Evolutionary conservation across 345 rosid species (phyloP).

Genomic region (Iberis pinnata): DNA sequence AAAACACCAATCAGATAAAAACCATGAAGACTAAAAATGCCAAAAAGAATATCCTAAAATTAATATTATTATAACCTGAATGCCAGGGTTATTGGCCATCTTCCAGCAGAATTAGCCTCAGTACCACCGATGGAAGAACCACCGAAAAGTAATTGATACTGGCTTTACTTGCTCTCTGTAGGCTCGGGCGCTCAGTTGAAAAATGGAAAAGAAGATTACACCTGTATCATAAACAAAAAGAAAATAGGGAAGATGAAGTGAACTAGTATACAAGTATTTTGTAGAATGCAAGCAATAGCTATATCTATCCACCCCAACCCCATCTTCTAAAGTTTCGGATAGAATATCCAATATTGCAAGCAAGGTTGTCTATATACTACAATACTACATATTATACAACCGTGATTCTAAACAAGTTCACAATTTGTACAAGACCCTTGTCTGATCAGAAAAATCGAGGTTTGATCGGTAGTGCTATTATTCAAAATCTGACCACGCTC

Average conservation of each 20-base stretch:
- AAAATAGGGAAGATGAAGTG: neutral
- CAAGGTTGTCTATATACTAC: neutral
- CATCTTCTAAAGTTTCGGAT: no score
- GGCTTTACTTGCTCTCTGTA: conserved; percentile 4
- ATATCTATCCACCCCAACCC: no score
- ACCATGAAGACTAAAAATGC: conserved; percentile 2
- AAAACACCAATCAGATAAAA: neutral
- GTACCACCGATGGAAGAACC: conserved; percentile 25
- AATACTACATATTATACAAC: neutral
- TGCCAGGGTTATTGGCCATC: conserved; percentile 74
- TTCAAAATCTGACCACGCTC: neutral
- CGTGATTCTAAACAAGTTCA: neutral
- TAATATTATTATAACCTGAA: conserved; percentile 30
- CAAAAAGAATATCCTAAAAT: neutral
- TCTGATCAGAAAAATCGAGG: neutral
- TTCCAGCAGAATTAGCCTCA: conserved; percentile 26
- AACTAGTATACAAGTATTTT: neutral
- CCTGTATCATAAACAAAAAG: conserved; percentile 18
- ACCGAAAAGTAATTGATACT: conserved; percentile 12
- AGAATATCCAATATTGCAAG: neutral
- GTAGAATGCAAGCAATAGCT: neutral
- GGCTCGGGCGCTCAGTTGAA: conserved; percentile 3
- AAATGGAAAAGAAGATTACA: conserved; percentile 7
- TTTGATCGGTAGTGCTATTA: neutral
- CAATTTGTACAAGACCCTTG: neutral